Conservation (phyloP, 441 rosid genomes). For the Croton setiger region DNA sequence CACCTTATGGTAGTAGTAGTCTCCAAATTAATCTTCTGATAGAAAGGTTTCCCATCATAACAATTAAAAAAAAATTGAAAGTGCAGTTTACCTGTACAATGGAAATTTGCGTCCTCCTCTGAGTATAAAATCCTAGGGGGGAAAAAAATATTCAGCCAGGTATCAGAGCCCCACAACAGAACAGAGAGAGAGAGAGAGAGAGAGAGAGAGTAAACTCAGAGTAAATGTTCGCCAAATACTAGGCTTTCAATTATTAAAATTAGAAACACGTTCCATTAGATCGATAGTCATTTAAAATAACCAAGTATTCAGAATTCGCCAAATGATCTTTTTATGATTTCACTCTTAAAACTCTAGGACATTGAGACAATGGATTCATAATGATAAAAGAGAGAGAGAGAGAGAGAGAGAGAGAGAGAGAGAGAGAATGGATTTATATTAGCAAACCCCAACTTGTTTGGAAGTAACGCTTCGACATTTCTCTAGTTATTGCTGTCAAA, state of each 20-base stretch:
- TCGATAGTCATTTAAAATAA: too few relatives aligned
- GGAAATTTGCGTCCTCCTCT: conserved; percentile 80
- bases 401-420: too few relatives aligned
- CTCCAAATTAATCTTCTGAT: not conserved
- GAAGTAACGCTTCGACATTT: too few relatives aligned
- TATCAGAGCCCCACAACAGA: conserved; percentile 6
- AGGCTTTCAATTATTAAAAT: not conserved
- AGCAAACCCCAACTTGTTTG: too few relatives aligned
- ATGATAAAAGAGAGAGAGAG: too few relatives aligned
- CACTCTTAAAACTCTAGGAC: too few relatives aligned
- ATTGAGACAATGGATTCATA: too few relatives aligned
- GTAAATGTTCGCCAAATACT: not conserved
- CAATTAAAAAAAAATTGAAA: not conserved
- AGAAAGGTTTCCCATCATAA: not conserved
- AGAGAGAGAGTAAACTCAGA: not conserved
- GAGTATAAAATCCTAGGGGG: conserved; percentile 75
- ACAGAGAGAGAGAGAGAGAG: not conserved
- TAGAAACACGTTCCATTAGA: not conserved
- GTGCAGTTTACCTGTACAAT: conserved; percentile 78
- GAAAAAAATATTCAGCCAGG: conserved; percentile 23
- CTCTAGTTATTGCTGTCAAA: too few relatives aligned
- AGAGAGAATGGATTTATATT: too few relatives aligned
- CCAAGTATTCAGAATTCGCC: too few relatives aligned
- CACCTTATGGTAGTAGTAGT: not conserved
- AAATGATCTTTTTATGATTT: too few relatives aligned